phyloP scores from a whole-genome alignment of 495 filamentous ascomycete species.

The Neurospora intermedia region DNA sequence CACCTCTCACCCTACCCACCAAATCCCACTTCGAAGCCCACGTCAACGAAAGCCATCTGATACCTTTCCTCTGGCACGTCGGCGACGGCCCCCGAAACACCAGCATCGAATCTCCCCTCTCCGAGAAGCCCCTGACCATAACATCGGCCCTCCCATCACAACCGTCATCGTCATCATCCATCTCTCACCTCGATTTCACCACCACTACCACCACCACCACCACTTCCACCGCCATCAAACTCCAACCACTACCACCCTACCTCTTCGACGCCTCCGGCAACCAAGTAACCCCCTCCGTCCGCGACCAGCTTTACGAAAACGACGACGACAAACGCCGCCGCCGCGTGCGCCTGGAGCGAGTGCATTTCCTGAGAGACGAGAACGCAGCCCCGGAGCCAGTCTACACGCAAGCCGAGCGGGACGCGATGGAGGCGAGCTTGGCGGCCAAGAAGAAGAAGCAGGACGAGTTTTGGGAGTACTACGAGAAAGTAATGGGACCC shows the following conservation, averaged over 20 bases:
- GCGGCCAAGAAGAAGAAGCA: conserved; percentile 8
- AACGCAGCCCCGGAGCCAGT: conserved; percentile 34
- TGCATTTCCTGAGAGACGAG: conserved; percentile 20
- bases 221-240: conserved; percentile 1
- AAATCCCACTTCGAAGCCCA: conserved; percentile 47
- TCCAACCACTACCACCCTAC: conserved; percentile 24
- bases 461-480: conserved; percentile 15
- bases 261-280: conserved; percentile 29
- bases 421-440: conserved; percentile 2
- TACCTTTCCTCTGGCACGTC: conserved; percentile 47
- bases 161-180: background rate
- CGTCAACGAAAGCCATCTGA: conserved; percentile 49
- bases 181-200: background rate
- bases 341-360: conserved; percentile 17
- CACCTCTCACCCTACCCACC: conserved; percentile 10
- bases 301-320: conserved; percentile 25
- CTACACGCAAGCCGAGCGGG: conserved; percentile 14
- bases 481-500: background rate
- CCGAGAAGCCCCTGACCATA: background rate
- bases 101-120: background rate
- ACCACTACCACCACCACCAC: background rate
- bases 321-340: conserved; percentile 26
- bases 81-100: conserved; percentile 50
- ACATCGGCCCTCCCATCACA: background rate
- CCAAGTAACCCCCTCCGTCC: conserved; percentile 35